These are phyloP conservation scores for Penicillium vulpinum DNA, from an alignment of 2,329 filamentous ascomycete species.

Conservation along the genomic window DNA sequence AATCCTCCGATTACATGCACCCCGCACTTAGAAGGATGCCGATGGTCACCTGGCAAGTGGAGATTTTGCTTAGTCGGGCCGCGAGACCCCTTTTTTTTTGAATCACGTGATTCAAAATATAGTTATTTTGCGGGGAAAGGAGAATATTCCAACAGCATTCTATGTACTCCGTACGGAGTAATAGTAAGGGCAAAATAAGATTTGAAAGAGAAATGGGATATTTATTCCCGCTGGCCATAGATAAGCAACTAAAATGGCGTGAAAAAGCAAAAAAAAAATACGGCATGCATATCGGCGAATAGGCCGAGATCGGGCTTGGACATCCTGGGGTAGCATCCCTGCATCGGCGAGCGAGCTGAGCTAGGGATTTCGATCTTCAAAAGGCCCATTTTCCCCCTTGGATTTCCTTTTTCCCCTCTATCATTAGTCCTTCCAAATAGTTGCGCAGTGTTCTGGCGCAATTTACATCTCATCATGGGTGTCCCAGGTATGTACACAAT, in stretches of 20 bases:
- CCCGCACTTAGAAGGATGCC: not conserved
- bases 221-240: no score
- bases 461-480: constrained; percentile 10
- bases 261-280: not conserved
- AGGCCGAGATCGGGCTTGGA: not conserved
- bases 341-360: not conserved
- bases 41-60: no score
- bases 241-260: not conserved
- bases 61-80: not conserved
- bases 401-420: not conserved
- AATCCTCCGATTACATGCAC: no score
- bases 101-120: not conserved
- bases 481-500: constrained; percentile 14
- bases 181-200: not conserved
- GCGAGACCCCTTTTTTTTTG: not conserved
- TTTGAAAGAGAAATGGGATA: not conserved
- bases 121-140: not conserved
- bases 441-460: not conserved
- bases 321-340: not conserved
- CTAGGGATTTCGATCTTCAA: not conserved
- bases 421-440: not conserved
- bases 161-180: no score
- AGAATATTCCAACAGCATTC: no score
- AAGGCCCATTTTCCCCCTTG: not conserved
- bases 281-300: not conserved